Conservation (phyloP, 306 rosid genomes). For the Cyamopsis tetragonoloba region DNA sequence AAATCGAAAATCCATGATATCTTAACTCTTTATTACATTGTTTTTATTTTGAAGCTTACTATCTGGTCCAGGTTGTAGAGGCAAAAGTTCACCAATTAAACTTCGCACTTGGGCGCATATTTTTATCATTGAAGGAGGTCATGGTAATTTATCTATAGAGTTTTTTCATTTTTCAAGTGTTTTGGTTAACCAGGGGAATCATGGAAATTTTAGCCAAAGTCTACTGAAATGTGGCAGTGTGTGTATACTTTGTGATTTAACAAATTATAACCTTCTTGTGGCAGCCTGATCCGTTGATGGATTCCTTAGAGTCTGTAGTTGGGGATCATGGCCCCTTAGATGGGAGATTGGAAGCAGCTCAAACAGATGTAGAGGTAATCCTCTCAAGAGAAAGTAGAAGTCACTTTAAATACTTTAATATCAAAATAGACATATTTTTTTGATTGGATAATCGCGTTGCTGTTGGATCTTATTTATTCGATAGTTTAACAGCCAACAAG, state of each 20-base stretch:
- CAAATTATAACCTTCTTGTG: slow-evolving; percentile 22
- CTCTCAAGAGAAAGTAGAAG: slow-evolving; percentile 5
- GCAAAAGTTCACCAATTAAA: slow-evolving; percentile 90
- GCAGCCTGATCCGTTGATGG: slow-evolving; percentile 92
- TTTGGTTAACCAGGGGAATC: not conserved
- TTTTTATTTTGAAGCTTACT: slow-evolving; percentile 17
- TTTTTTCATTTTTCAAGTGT: slow-evolving; percentile 8
- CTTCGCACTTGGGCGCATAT: slow-evolving; percentile 69
- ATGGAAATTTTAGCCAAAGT: not conserved
- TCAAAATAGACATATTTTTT: not conserved
- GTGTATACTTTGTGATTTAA: not conserved
- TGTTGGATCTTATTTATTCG: not conserved
- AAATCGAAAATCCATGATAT: not conserved
- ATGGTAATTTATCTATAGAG: slow-evolving; percentile 39
- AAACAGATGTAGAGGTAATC: slow-evolving; percentile 67
- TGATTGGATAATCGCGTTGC: not conserved
- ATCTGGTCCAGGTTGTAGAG: slow-evolving; percentile 63
- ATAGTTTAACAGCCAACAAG: not conserved
- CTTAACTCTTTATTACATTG: slow-evolving; percentile 8
- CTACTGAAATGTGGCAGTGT: slow-evolving; percentile 3
- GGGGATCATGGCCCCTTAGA: slow-evolving; percentile 54
- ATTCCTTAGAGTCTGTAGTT: slow-evolving; percentile 75
- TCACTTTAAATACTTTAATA: slow-evolving; percentile 8
- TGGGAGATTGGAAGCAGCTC: slow-evolving; percentile 63
- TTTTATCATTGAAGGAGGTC: slow-evolving; percentile 75